Conservation (phyloP, 768 basidiomycete genomes). For the Suillus discolor region DNA sequence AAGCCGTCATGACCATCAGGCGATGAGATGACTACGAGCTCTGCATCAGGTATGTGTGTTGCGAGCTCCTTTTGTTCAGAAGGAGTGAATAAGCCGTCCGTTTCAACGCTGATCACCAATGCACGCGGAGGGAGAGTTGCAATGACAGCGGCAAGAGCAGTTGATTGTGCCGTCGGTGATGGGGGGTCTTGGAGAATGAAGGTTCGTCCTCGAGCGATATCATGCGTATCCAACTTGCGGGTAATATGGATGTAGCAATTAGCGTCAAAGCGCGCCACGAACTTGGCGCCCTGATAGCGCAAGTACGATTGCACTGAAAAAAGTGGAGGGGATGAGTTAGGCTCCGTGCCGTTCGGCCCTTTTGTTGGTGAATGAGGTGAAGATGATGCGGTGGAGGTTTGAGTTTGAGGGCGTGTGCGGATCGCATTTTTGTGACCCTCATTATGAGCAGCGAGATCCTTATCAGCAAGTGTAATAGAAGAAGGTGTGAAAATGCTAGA, state of each 20-base stretch:
- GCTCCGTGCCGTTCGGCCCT: slow-evolving; percentile 7
- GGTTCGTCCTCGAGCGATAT: slow-evolving; percentile 70
- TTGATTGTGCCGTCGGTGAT: slow-evolving; percentile 19
- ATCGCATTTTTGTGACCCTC: slow-evolving; percentile 69
- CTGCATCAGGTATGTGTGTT: slow-evolving; percentile 72
- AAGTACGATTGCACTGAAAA: slow-evolving; percentile 97
- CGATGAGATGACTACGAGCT: slow-evolving; percentile 79
- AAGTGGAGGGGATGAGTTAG: slow-evolving; percentile 31
- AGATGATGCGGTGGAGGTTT: slow-evolving; percentile 19
- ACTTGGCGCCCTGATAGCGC: slow-evolving; percentile 98
- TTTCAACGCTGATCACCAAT: slow-evolving; percentile 87
- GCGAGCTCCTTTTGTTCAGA: slow-evolving; percentile 87
- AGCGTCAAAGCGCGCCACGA: slow-evolving; percentile 93
- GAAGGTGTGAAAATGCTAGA: slow-evolving; percentile 39
- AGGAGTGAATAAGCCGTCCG: slow-evolving; percentile 94
- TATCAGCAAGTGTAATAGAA: slow-evolving; percentile 38
- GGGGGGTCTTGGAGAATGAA: slow-evolving; percentile 9
- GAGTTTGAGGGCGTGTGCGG: slow-evolving; percentile 33
- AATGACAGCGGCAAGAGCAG: slow-evolving; percentile 57
- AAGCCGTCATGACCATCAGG: slow-evolving; percentile 98
- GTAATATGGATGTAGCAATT: slow-evolving; percentile 92
- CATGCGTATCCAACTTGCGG: slow-evolving; percentile 91
- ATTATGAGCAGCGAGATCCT: slow-evolving; percentile 77
- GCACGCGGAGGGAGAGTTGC: slow-evolving; percentile 73
- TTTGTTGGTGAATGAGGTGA: slow-evolving; percentile 18